A percentile compares a stretch with the other conserved stretches of the same genome.
phyloP scores from a whole-genome alignment of 139 green algal species.

The Pseudopediastrum boryanum region DNA sequence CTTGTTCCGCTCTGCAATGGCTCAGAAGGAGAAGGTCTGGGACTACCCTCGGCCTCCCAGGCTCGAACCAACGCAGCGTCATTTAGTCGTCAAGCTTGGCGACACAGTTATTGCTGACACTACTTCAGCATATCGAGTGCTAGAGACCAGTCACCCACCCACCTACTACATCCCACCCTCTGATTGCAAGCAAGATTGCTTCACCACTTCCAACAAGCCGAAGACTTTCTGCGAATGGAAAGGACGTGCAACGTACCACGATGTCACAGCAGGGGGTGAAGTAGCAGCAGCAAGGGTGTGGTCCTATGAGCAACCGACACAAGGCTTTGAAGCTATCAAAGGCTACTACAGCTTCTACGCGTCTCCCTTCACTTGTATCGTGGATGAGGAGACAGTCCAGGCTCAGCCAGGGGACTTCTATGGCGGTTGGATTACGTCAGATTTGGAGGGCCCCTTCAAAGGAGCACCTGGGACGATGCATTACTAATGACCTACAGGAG shows the following conservation, averaged over 20 bases:
- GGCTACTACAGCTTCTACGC: slow-evolving; percentile 29
- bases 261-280: slow-evolving; percentile 5
- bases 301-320: slow-evolving; percentile 14
- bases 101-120: slow-evolving; percentile 29
- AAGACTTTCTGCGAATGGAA: slow-evolving; percentile 25
- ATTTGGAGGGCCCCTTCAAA: slow-evolving; percentile 23
- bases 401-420: slow-evolving; percentile 20
- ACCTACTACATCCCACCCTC: slow-evolving; percentile 16
- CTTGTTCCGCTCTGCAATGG: too few species aligned
- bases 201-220: slow-evolving; percentile 3
- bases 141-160: slow-evolving; percentile 17
- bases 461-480: slow-evolving; percentile 12
- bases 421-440: slow-evolving; percentile 9
- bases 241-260: slow-evolving; percentile 15
- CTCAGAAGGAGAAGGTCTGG: slow-evolving; percentile 12
- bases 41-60: slow-evolving; percentile 7
- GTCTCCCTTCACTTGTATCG: slow-evolving; percentile 5
- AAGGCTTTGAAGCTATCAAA: slow-evolving; percentile 10
- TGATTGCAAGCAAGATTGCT: slow-evolving; percentile 18
- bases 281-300: slow-evolving; percentile 13
- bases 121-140: slow-evolving; percentile 11
- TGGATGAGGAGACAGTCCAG: slow-evolving; percentile 9
- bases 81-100: slow-evolving; percentile 14
- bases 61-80: slow-evolving; percentile 4
- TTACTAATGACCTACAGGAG: slow-evolving; percentile 4